phyloP scores from a whole-genome alignment of 163 green algal genomes.

The Chlorella variabilis region DNA sequence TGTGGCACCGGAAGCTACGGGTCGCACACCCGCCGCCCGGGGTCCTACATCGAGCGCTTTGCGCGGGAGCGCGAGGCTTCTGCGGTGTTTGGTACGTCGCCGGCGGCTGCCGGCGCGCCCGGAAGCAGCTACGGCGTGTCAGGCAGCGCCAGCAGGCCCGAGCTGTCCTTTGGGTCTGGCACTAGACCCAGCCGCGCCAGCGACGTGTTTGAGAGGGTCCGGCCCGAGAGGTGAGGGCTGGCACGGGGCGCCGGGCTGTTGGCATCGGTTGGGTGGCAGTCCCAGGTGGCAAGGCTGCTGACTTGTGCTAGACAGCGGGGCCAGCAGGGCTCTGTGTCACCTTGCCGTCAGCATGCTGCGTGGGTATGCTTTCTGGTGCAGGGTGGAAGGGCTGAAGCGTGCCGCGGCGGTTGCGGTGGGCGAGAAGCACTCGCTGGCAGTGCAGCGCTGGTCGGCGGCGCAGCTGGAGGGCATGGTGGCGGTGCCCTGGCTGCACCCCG shows the following conservation, averaged over 20 bases:
- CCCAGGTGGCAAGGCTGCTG: no score
- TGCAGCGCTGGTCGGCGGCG: conserved; percentile 69
- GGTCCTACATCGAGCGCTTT: conserved; percentile 36
- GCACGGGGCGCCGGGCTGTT: not conserved
- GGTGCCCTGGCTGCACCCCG: conserved; percentile 12
- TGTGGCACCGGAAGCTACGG: conserved; percentile 7
- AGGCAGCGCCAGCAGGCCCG: not conserved
- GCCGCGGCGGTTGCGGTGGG: conserved; percentile 72
- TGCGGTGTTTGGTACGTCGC: not conserved
- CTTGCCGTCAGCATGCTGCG: no score
- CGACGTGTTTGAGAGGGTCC: conserved; percentile 18
- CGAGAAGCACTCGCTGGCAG: conserved; percentile 89
- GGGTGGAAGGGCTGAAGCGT: conserved; percentile 71
- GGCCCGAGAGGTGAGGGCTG: conserved; percentile 4
- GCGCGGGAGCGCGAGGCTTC: conserved; percentile 12
- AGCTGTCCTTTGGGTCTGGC: not conserved
- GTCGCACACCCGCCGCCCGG: conserved; percentile 12
- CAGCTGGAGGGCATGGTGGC: conserved; percentile 32
- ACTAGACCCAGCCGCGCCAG: not conserved
- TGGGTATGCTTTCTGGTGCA: conserved; percentile 29
- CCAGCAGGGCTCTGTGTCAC: not conserved
- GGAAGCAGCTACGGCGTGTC: no score
- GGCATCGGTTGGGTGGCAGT: not conserved
- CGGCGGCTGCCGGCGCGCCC: no score
- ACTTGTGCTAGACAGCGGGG: not conserved